A percentile compares a stretch with the other conserved stretches of the same genome.
Conservation (phyloP, 345 rosid genomes). For the Combretum micranthum region DNA sequence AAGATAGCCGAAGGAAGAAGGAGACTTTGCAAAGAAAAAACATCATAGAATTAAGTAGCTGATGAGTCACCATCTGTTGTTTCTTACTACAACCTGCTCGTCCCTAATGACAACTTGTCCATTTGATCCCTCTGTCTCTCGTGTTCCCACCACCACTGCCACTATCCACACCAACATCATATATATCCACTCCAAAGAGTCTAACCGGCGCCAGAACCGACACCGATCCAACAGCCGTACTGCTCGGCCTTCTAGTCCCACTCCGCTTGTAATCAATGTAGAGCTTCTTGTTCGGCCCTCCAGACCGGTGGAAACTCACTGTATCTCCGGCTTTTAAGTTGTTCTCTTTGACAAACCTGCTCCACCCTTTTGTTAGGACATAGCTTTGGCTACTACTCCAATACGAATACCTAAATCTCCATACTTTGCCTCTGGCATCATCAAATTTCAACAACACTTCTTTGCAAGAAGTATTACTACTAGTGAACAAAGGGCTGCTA, state of each 20-base stretch:
- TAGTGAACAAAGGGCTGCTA: too few species aligned
- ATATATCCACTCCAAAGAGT: slow-evolving; percentile 83
- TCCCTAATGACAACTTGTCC: slow-evolving; percentile 33
- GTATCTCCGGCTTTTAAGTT: slow-evolving; percentile 74
- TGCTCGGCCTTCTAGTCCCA: slow-evolving; percentile 13
- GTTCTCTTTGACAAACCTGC: slow-evolving; percentile 91
- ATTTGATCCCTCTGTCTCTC: slow-evolving; percentile 49
- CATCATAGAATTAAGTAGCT: slow-evolving; percentile 6
- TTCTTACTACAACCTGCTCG: slow-evolving; percentile 72
- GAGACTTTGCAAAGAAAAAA: background rate
- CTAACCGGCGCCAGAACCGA: slow-evolving; percentile 45
- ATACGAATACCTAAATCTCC: slow-evolving; percentile 92
- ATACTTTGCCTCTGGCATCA: slow-evolving; percentile 67
- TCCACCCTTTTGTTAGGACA: slow-evolving; percentile 97
- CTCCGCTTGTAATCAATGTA: slow-evolving; percentile 60
- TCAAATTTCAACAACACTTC: slow-evolving; percentile 65
- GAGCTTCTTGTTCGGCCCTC: slow-evolving; percentile 65
- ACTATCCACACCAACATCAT: slow-evolving; percentile 20
- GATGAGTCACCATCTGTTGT: slow-evolving; percentile 47
- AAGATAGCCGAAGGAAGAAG: background rate
- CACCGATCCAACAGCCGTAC: background rate
- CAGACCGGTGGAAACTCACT: slow-evolving; percentile 71
- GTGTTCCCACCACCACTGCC: slow-evolving; percentile 30
- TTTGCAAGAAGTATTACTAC: slow-evolving; percentile 21
- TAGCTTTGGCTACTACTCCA: slow-evolving; percentile 99